Percentiles rank a stretch among this genome's conserved stretches.
Evolutionary conservation across 257 asterid species (phyloP).

Genomic region (Mitragyna speciosa): DNA sequence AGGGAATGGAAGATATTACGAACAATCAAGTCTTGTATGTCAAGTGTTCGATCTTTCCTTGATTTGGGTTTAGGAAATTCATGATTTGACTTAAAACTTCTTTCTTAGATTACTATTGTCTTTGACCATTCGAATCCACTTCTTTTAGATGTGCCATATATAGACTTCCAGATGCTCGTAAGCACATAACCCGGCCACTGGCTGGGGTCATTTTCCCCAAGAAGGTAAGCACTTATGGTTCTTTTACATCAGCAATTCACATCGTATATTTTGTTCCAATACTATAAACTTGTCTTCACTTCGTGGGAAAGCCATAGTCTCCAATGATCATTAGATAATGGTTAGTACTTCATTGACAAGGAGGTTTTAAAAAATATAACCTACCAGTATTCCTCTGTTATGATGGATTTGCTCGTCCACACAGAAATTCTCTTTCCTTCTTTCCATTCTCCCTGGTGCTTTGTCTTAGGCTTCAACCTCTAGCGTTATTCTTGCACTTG

Average conservation of each 20-base stretch:
- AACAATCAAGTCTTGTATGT: constrained; percentile 97
- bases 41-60: background rate
- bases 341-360: background rate
- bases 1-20: constrained; percentile 81
- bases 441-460: background rate
- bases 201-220: constrained; percentile 74
- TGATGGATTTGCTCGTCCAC: background rate
- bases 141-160: constrained; percentile 80
- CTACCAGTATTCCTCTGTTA: background rate
- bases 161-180: constrained; percentile 74
- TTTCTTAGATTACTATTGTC: background rate
- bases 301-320: background rate
- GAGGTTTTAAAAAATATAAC: background rate
- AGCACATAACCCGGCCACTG: constrained; percentile 82
- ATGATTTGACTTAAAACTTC: background rate
- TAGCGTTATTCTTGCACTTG: background rate
- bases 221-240: constrained; percentile 46
- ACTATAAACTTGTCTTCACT: background rate
- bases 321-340: background rate
- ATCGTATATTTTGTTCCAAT: background rate
- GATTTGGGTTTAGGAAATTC: background rate
- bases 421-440: background rate
- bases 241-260: background rate
- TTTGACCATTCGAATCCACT: background rate
- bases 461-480: background rate